Evolutionary conservation across 1,284 basidiomycete species (phyloP).

Genomic region (Ceratobasidium sp.): DNA sequence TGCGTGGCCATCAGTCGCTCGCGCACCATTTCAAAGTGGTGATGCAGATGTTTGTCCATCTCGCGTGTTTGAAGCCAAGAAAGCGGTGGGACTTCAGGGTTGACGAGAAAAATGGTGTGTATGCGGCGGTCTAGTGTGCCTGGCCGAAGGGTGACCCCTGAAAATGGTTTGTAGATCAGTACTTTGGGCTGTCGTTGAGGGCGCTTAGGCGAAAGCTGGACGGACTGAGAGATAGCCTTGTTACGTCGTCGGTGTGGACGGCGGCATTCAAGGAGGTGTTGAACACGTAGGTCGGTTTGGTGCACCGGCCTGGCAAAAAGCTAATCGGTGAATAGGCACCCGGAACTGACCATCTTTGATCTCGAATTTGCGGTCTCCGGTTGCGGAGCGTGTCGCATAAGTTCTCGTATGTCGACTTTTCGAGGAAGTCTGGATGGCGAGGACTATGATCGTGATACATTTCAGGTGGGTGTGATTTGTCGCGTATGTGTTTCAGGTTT

Average conservation of each 20-base stretch:
- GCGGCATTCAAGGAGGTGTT: slow-evolving; percentile 72
- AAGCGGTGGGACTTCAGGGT: slow-evolving; percentile 67
- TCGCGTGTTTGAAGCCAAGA: slow-evolving; percentile 69
- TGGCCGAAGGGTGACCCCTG: slow-evolving; percentile 24
- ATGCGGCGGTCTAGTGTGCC: background rate
- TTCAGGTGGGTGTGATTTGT: slow-evolving; percentile 47
- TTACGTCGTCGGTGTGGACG: slow-evolving; percentile 82
- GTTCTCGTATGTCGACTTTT: slow-evolving; percentile 60
- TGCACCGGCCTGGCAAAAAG: background rate
- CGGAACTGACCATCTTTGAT: slow-evolving; percentile 64
- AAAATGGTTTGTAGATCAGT: slow-evolving; percentile 42
- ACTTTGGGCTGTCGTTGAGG: slow-evolving; percentile 51
- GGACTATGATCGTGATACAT: slow-evolving; percentile 52
- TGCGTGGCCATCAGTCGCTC: slow-evolving; percentile 65
- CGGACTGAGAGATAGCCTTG: slow-evolving; percentile 74
- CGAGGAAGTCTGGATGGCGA: slow-evolving; percentile 50
- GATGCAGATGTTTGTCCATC: slow-evolving; percentile 78
- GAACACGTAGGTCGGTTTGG: slow-evolving; percentile 57
- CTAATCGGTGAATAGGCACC: slow-evolving; percentile 54
- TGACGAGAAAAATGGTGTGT: slow-evolving; percentile 63
- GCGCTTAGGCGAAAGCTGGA: slow-evolving; percentile 70
- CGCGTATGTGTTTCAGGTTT: background rate
- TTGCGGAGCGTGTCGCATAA: slow-evolving; percentile 83
- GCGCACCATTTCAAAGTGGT: slow-evolving; percentile 74
- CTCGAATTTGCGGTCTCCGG: slow-evolving; percentile 68